Base-by-base conservation (phyloP, 1,284 basidiomycete genomes). In the Leucoagaricus sp. region DNA sequence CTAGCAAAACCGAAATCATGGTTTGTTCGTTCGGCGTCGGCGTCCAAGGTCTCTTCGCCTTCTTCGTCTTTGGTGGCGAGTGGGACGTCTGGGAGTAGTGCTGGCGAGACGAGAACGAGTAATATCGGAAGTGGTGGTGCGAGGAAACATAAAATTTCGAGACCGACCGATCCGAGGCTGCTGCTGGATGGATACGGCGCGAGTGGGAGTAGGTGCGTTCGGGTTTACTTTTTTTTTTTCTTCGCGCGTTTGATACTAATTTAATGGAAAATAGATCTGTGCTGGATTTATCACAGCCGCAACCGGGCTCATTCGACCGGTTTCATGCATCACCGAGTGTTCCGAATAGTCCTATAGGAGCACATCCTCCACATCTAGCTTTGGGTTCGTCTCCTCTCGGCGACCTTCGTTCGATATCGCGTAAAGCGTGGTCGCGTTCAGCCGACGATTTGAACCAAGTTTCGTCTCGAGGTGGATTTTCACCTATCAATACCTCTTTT, bases 81-180 rank as follows among this genome's bases (percentile, higher is more conserved):
- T n/a, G n/a, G n/a, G n/a, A n/a, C n/a, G n/a, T n/a, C 40, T 41
- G 13, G 7, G 7, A 23, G 5, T 21, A 21, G 61, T 7, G 57
- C 62, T 10, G 59, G 67, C 9, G 75, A 81, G 58, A 78, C 85
- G 1, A 75, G 86, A 58, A 64, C 80, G 1, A 86, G 84, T 60
- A 49, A 47, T 31, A 76, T 67, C 15, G 65, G 76, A 29, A 83
- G 82, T 28, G 55, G 34, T 25, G 60, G 62, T 74, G 66, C 68
- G n/a, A 78, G 89, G 62, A 88, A 87, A 59, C 85, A 83, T 54
- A 91, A 89, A 76, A 92, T 92, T 36, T 92, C 90, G 29, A 84
- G 85, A 51, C 89, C 89, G 2, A 90, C 88, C 1, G 89, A 92
- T 65, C 89, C 89, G 9, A 75, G 89, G 17, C 89, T 89, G 7